These are phyloP conservation scores for Aureobasidium namibiae DNA, from an alignment of 2,329 filamentous ascomycete species.

Conservation along the genomic window DNA sequence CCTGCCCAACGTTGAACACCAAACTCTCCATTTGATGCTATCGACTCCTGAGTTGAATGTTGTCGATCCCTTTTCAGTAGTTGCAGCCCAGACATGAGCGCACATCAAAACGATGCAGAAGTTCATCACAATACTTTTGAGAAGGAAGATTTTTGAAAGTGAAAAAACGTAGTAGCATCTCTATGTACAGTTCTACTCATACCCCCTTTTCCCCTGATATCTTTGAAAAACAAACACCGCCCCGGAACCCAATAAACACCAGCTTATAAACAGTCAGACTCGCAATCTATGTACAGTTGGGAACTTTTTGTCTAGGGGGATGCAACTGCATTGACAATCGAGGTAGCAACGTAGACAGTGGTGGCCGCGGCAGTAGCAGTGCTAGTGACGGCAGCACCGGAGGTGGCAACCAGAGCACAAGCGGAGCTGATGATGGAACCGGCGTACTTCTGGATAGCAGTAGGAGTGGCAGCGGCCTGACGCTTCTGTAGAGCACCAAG, in stretches of 20 bases:
- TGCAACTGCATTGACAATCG: not conserved
- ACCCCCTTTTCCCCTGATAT: not conserved
- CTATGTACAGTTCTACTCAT: not conserved
- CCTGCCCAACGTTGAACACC: too few relatives aligned
- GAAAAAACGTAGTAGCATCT: not conserved
- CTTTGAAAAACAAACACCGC: not conserved
- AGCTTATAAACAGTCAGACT: not conserved
- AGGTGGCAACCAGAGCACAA: conserved; percentile 11
- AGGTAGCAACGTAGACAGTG: not conserved
- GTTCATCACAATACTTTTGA: not conserved
- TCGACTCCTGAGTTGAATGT: not conserved
- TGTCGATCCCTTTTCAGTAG: not conserved
- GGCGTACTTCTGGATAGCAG: conserved; percentile 14
- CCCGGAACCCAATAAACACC: not conserved
- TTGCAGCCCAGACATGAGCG: too few relatives aligned
- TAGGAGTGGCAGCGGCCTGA: not conserved
- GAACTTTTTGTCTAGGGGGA: not conserved
- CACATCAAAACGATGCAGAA: too few relatives aligned
- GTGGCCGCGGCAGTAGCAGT: conserved; percentile 8
- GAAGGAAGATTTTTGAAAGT: not conserved
- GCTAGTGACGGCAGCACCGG: not conserved
- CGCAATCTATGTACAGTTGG: not conserved
- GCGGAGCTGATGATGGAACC: conserved; percentile 11
- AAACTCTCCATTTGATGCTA: not conserved
- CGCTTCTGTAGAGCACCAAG: not conserved